phyloP scores from a whole-genome alignment of 805 yeast genomes.

The Saccharomyces mikatae region DNA sequence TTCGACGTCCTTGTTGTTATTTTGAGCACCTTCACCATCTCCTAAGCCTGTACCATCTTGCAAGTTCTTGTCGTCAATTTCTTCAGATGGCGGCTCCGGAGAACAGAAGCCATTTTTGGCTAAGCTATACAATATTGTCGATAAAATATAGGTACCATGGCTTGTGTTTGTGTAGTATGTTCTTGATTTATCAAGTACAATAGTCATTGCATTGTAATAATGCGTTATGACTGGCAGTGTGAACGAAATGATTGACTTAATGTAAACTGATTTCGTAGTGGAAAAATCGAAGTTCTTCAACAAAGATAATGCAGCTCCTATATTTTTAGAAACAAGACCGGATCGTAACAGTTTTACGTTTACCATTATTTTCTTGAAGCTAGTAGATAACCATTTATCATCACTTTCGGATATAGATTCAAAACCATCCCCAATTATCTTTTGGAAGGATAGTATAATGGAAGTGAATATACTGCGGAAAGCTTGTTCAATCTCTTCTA shows the following conservation, averaged over 20 bases:
- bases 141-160: conserved; percentile 53
- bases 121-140: conserved; percentile 48
- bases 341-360: conserved; percentile 39
- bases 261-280: conserved; percentile 30
- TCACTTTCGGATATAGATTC: conserved; percentile 37
- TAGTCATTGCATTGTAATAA: conserved; percentile 43
- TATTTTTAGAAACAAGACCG: conserved; percentile 30
- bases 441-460: conserved; percentile 62
- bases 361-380: conserved; percentile 39
- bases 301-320: conserved; percentile 31
- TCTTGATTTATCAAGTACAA: conserved; percentile 39
- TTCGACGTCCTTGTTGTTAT: conserved; percentile 75
- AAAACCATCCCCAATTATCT: conserved; percentile 35
- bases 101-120: conserved; percentile 85
- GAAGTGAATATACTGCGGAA: conserved; percentile 48
- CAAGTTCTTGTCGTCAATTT: conserved; percentile 54
- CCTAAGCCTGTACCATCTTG: conserved; percentile 90
- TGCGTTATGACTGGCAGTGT: conserved; percentile 56
- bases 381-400: conserved; percentile 58
- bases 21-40: conserved; percentile 82
- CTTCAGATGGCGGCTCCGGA: conserved; percentile 67
- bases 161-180: conserved; percentile 46
- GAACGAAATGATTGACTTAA: conserved; percentile 44
- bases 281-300: conserved; percentile 35
- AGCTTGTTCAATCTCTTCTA: conserved; percentile 38